Evolutionary conservation across 1,284 basidiomycete genomes (phyloP).

Genomic region (Serendipita sp.): DNA sequence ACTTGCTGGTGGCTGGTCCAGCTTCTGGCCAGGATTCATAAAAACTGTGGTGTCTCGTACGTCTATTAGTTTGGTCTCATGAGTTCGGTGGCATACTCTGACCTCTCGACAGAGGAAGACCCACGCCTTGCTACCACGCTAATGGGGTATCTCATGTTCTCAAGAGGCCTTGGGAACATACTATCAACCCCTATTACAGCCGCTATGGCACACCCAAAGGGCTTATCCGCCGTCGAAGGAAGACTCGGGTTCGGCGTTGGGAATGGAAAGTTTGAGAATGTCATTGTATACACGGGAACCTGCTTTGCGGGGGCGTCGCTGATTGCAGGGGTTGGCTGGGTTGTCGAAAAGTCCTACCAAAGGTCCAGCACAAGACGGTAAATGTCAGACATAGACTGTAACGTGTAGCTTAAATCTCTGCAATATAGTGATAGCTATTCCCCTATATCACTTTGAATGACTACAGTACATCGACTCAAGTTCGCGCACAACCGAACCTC

Average conservation of each 20-base stretch:
- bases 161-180: slow-evolving; percentile 29
- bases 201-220: slow-evolving; percentile 14
- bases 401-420: neutral
- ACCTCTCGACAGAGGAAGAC: slow-evolving; percentile 22
- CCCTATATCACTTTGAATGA: too few species aligned
- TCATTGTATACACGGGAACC: slow-evolving; percentile 25
- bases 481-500: too few species aligned
- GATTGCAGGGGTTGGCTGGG: slow-evolving; percentile 19
- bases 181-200: slow-evolving; percentile 30
- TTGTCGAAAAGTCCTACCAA: neutral
- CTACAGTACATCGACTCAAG: too few species aligned
- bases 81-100: neutral
- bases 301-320: slow-evolving; percentile 25
- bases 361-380: neutral
- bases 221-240: neutral
- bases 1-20: slow-evolving; percentile 26
- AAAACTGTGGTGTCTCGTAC: slow-evolving; percentile 20
- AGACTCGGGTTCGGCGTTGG: slow-evolving; percentile 24
- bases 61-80: slow-evolving; percentile 6
- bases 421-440: neutral
- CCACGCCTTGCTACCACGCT: slow-evolving; percentile 23
- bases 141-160: slow-evolving; percentile 25
- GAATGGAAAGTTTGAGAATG: slow-evolving; percentile 21
- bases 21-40: slow-evolving; percentile 24
- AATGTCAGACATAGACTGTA: too few species aligned